phyloP scores from a whole-genome alignment of 1,139 yeast genomes.

The Spathaspora sp. region DNA sequence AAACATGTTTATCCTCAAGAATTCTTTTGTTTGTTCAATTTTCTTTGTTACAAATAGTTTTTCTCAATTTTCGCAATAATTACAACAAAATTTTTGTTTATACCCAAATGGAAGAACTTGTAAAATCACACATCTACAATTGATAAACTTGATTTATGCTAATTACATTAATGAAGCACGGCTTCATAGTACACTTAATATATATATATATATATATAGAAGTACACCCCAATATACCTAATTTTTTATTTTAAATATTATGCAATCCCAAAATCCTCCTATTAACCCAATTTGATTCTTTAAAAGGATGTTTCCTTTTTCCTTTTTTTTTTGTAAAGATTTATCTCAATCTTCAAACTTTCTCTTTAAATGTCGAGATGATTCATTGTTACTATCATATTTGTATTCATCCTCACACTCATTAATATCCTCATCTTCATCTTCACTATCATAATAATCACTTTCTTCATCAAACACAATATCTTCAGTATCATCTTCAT shows the following conservation, averaged over 20 bases:
- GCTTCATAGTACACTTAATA: neutral
- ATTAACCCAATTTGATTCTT: neutral
- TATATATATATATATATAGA: neutral
- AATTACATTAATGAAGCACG: conserved; percentile 1
- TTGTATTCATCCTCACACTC: conserved; percentile 15
- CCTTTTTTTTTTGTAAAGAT: neutral
- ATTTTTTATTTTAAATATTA: neutral
- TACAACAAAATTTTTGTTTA: too few relatives aligned
- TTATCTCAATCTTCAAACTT: conserved; percentile 15
- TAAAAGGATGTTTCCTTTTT: neutral
- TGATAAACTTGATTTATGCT: neutral
- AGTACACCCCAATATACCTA: neutral
- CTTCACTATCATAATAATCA: conserved; percentile 15
- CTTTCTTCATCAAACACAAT: conserved; percentile 4
- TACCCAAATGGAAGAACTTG: neutral
- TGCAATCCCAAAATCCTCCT: neutral
- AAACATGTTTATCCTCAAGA: too few relatives aligned
- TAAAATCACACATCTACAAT: neutral
- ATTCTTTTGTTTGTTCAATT: too few relatives aligned
- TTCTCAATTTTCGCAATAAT: neutral
- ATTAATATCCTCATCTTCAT: conserved; percentile 13
- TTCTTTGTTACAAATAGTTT: too few relatives aligned
- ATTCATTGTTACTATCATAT: conserved; percentile 16
- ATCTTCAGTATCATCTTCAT: conserved; percentile 11
- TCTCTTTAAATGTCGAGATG: conserved; percentile 39